Conservation (phyloP, 2,329 filamentous ascomycete species). For the Diplodia corticola region DNA sequence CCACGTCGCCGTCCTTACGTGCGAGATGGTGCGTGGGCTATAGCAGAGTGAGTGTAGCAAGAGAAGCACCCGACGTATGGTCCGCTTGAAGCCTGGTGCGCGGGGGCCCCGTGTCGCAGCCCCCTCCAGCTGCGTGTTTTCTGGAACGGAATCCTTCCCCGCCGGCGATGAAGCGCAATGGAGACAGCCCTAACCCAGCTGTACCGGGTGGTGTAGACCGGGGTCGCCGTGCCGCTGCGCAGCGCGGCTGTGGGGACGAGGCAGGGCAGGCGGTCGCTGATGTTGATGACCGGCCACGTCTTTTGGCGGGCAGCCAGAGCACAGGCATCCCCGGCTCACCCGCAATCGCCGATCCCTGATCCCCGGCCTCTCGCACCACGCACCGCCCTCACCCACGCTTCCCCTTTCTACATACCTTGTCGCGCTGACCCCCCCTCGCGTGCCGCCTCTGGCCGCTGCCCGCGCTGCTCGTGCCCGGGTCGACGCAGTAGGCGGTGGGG, state of each 20-base stretch:
- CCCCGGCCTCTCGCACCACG: not conserved
- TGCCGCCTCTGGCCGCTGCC: not conserved
- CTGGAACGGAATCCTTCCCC: constrained; percentile 5
- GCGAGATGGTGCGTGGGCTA: constrained; percentile 3
- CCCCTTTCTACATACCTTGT: not conserved
- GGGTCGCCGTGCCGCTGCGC: not conserved
- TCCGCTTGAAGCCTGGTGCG: not conserved
- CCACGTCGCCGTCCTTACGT: constrained; percentile 12
- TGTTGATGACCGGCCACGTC: constrained; percentile 5
- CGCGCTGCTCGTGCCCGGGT: not conserved
- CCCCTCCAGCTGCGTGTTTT: not conserved
- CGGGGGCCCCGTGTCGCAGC: not conserved
- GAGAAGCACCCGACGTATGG: not conserved
- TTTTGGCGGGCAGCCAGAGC: not conserved
- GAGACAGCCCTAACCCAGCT: not conserved
- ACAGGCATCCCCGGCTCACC: not conserved
- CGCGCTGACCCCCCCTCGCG: not conserved
- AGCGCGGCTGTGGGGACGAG: not conserved
- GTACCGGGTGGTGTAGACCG: not conserved
- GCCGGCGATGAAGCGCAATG: not conserved
- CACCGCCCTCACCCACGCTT: not conserved
- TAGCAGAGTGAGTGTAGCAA: constrained; percentile 1
- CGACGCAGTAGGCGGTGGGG: not conserved
- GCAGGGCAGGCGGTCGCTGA: not conserved
- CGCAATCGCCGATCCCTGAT: constrained; percentile 12